Percentiles rank a stretch among this genome's conserved stretches.
Conservation (phyloP, 257 asterid genomes). For the Solanum chmielewskii region DNA sequence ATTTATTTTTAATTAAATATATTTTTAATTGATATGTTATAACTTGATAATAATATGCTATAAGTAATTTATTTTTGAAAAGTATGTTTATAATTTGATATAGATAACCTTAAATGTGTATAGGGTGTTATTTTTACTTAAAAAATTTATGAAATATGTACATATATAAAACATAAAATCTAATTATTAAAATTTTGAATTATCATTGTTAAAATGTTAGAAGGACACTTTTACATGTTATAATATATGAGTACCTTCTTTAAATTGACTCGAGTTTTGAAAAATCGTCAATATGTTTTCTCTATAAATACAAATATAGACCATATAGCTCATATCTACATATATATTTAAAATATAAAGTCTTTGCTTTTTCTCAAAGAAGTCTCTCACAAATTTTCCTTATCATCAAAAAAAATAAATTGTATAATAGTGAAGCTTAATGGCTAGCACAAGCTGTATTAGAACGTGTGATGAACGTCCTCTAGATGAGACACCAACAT, state of each 20-base stretch:
- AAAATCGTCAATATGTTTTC: not conserved
- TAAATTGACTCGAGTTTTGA: not conserved
- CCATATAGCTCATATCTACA: not conserved
- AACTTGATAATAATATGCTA: too few species aligned
- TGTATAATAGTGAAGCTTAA: not conserved
- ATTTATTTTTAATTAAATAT: too few species aligned
- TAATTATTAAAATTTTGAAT: too few species aligned
- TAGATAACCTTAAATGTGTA: too few species aligned
- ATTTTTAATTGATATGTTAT: too few species aligned
- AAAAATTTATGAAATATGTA: too few species aligned
- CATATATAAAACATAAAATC: too few species aligned
- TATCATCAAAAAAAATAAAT: not conserved
- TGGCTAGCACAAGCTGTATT: not conserved
- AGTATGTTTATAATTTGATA: too few species aligned
- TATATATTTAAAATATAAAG: not conserved
- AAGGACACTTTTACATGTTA: not conserved
- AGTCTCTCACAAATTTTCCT: not conserved
- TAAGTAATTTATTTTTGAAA: too few species aligned
- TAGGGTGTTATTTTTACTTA: too few species aligned
- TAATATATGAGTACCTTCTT: not conserved
- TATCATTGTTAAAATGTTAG: too few species aligned
- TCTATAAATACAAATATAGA: not conserved
- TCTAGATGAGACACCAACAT: slow-evolving; percentile 10
- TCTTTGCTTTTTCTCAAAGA: not conserved
- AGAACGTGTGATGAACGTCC: not conserved